Evolutionary conservation across 352 stramenopile genomes (phyloP), one percentile per base, ranked within the genome.

Genomic region (Elongisporangium senticosum): DNA sequence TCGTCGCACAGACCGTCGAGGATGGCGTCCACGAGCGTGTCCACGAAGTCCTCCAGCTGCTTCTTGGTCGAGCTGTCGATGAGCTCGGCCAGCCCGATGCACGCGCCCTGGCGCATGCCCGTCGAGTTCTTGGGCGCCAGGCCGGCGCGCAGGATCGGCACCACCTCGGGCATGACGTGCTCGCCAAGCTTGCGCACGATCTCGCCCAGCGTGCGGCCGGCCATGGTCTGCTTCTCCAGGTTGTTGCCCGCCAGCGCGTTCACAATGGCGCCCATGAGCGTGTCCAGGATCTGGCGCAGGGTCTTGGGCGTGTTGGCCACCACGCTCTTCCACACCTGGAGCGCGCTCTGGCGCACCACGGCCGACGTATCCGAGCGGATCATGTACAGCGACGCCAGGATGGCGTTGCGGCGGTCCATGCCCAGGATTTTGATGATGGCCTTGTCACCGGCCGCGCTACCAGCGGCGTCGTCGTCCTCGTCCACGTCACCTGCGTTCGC

Each of bases 241-340:
- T 92, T 87, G 57, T 89, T 72, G 55, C 89, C 89, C 14, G 95
- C 97, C 40, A 99, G 83, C 52, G 96, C 89, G n/a, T 79, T 82
- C 37, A 99, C 96, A 61, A 99, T 98, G 39, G 96, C 83, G 47
- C 84, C 80, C 65, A 99, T 98, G 48, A 99, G 81, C 56, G 96
- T 87, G 47, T 94, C 91, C 55, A 99, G 79, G 72, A 99, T 99
- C 71, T 99, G 96, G 64, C 95, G 89, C 59, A 99, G 73, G 5
- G 96, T 98, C 73, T 93, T 94, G 5, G 96, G 96, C 22, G 97
- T 99, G 78, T 98, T 99, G 48, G 79, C 73, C 4, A 99, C 97
- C 23, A 99, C 92, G 61, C 95, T 99, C 87, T 99, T 99, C 97
- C 97, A 99, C 19, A 96, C 86, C 72, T 99, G 95, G 39, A 99